These are phyloP conservation scores for Oryza meyeriana DNA, from an alignment of 176 grass and related monocot genomes.

Conservation along the genomic window DNA sequence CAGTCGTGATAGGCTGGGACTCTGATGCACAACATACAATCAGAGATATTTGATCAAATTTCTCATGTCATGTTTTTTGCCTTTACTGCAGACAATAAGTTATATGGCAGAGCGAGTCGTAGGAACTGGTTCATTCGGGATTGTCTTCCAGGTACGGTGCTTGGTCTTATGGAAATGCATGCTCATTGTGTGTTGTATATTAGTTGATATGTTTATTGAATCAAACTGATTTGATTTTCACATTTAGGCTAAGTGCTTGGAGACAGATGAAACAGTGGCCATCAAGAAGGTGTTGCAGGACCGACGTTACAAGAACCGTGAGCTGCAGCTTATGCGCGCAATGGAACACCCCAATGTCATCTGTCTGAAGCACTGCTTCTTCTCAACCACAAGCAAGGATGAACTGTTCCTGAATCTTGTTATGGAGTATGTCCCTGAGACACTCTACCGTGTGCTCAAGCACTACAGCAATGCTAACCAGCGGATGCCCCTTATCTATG, in stretches of 20 bases:
- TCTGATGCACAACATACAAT: not conserved
- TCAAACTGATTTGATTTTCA: not conserved
- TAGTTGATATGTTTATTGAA: not conserved
- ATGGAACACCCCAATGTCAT: constrained; percentile 96
- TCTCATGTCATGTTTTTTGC: not conserved
- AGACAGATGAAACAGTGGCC: constrained; percentile 78
- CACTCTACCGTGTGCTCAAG: constrained; percentile 81
- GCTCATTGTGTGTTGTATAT: not conserved
- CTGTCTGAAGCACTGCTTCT: constrained; percentile 97
- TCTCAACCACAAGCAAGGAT: constrained; percentile 82
- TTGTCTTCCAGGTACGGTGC: constrained; percentile 69
- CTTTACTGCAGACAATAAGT: constrained; percentile 57
- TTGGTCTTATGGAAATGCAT: not conserved
- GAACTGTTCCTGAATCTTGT: constrained; percentile 95
- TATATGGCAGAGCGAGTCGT: constrained; percentile 81
- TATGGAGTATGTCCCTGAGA: constrained; percentile 97
- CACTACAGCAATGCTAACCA: constrained; percentile 99
- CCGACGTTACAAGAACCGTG: constrained; percentile 87
- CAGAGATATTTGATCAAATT: not conserved
- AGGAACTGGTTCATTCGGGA: constrained; percentile 79
- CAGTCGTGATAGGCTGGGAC: not conserved
- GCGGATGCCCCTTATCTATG: constrained; percentile 91
- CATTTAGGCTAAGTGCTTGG: constrained; percentile 88
- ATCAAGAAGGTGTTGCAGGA: constrained; percentile 99
- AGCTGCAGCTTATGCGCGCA: constrained; percentile 92